Evolutionary conservation across 805 yeast species (phyloP), one percentile per base, ranked within the genome.

Genomic region (Sugiyamaella lignohabitans): DNA sequence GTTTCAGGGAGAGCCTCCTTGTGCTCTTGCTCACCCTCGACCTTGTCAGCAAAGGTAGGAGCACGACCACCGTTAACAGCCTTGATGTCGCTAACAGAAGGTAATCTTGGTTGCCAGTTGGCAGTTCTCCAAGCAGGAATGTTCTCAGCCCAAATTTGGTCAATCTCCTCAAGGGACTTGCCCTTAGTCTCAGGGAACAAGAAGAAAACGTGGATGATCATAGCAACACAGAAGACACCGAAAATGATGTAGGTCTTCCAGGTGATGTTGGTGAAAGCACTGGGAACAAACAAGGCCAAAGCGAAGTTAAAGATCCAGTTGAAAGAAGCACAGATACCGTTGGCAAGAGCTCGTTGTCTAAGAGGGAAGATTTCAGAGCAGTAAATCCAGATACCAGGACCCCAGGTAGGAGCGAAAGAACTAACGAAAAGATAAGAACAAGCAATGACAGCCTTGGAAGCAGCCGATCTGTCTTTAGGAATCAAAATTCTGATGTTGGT

Each of bases 61-160:
- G 63, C 61, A 8, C 55, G 51, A 37, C 63, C 63, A 37, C 59
- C 64, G n/a, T 42, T 42, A n/a, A 39, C 52, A 21, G 57, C 57
- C 39, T 57, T 50, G 49, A 58, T 59, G 6, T 57, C 63, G 17
- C 41, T 39, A 32, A 50, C 30, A 18, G 53, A 50, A 35, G 53
- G 53, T 11, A 19, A 19, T 34, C 53, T 44, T 4, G 53, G 47
- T 17, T n/a, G 23, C 48, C 48, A 52, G 40, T 29, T 36, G 27
- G 76, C 77, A 35, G 93, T 89, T 62, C 89, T 91, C 91, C 93
- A 86, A 29, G 91, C 76, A 4, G 85, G 73, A 8, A 93, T 42
- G 20, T 43, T 45, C 4, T 46, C 53, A 17, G 50, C 57, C 94
- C 68, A 84, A 83, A 69, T 56, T 40, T 56, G 57, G 42, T 53